A percentile compares a stretch with the other conserved stretches of the same genome.
These are phyloP conservation scores for Triticum timopheevii DNA, from an alignment of 176 grass and related monocot genomes.

Conservation along the genomic window DNA sequence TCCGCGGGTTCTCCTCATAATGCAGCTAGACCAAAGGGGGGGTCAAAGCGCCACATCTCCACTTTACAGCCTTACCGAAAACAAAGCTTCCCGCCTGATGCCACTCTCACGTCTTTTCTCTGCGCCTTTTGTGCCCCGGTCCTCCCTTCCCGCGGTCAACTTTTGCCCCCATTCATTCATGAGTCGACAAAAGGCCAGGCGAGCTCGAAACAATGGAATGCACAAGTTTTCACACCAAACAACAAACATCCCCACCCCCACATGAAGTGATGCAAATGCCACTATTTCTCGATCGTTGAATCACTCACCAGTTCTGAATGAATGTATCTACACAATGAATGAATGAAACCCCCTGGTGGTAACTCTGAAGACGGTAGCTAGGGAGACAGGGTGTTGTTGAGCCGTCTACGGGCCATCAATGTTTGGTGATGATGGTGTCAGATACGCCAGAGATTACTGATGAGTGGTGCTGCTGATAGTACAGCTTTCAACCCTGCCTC, in stretches of 20 bases:
- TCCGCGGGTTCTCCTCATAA: too few species aligned
- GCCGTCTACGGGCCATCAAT: conserved; percentile 13
- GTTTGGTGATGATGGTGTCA: conserved; percentile 50
- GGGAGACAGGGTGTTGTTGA: conserved; percentile 11
- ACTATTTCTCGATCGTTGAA: not conserved
- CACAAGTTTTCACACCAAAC: not conserved
- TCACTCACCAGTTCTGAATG: not conserved
- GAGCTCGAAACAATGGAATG: not conserved
- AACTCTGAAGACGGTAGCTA: not conserved
- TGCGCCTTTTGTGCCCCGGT: not conserved
- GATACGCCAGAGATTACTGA: conserved; percentile 21
- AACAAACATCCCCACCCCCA: not conserved
- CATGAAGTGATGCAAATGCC: not conserved
- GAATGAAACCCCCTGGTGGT: too few species aligned
- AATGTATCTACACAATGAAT: not conserved
- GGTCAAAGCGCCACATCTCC: not conserved
- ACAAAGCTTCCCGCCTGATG: conserved; percentile 44
- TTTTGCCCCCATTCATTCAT: conserved; percentile 12
- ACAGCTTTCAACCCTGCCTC: not conserved
- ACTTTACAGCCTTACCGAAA: conserved; percentile 47
- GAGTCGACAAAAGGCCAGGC: not conserved
- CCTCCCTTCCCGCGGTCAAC: conserved; percentile 7
- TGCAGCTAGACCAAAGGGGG: not conserved
- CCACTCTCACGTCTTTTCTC: conserved; percentile 41
- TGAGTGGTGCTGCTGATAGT: not conserved